Evolutionary conservation across 176 grass and related monocot genomes (phyloP), one percentile per base, ranked within the genome.

Genomic region (Typha latifolia): DNA sequence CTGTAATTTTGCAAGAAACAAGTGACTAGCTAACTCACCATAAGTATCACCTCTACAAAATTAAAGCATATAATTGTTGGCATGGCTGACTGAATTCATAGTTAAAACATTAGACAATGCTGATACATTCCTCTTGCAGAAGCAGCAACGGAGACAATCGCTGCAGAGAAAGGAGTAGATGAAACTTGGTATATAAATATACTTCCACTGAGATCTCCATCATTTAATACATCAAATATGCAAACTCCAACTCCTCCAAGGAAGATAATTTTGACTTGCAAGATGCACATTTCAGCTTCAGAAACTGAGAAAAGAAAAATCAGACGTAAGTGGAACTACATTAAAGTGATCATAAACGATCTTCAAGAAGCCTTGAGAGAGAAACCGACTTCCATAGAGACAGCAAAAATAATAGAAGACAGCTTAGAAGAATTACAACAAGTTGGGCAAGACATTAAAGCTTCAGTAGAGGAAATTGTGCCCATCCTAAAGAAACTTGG

Each of bases 301-400:
- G 57, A 29, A 48, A 68, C 64, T 43, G 73, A 76, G 57, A 62
- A 76, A 52, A 76, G 64, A 63, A 76, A 76, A 67, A 16, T 76
- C 5, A 51, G 20, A 23, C 64, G 73, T 21, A 76, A 76, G 50
- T 76, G 73, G 73, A 76, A 76, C 62, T 76, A 76, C 26, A 51
- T 76, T 29, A 76, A 76, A 57, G 64, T 65, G 29, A 68, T 76
- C 47, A 61, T 68, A 29, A 32, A 20, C 0, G 73, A 76, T 52
- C 51, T 76, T 63, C 73, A 76, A 76, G 61, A 76, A 49, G 50
- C 73, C 49, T 68, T 76, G 63, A 66, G 27, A 76, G 62, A 76
- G 27, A 76, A 76, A 62, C 49, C 73, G 3, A 20, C 43, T 26
- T 76, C 73, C 27, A 15, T 76, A 64, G 31, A 62, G 57, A 76